Base-by-base conservation (phyloP, 169 alveolate species). In the Toxoplasma gondii region DNA sequence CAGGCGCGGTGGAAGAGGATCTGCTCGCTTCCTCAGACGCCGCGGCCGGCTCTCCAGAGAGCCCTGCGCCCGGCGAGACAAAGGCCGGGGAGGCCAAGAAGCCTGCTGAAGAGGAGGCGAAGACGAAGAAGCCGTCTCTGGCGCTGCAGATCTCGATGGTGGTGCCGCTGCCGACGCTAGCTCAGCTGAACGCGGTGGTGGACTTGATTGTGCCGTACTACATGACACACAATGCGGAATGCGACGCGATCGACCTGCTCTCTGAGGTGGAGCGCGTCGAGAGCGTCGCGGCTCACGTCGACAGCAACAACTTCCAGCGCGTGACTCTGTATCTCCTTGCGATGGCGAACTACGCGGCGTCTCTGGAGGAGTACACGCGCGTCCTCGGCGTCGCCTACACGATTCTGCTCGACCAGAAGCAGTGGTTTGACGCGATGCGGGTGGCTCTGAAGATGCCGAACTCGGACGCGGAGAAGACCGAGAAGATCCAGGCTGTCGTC, bases 211-310 rank as follows among this genome's bases (percentile, higher is more conserved):
- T 97, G 38, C 99, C 99, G 34, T 98, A 95, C 95, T 97, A 97
- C 88, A 96, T 98, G 91, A 96, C 96, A 88, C 98, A 98, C 94
- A 97, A 96, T 93, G 97, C 98, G 64, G 98, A 97, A 93, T 95
- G 96, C 82, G 98, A 97, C 91, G 99, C 98, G 34, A 96, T 98
- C 45, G 99, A 98, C 86, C 82, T 98, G 93, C 94, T 98, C 39
- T 94, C 97, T 22, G 99, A 98, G 91, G 98, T 97, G 7, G 99
- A 97, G 74, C 96, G 96, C 83, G 92, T 97, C 38, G 96, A 98
- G 67, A 96, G 94, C 64, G 95, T 98, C 64, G 82, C 92, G 80
- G 88, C 93, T 31, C 96, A 95, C 88, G 96, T 98, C 67, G 98
- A 98, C 94, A 96, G 92, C 67, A 96, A 93, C 91, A 96, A 95